Percentiles rank a stretch among this genome's conserved stretches.
Conservation (phyloP, 768 basidiomycete species). For the Cantharellus anzutake region DNA sequence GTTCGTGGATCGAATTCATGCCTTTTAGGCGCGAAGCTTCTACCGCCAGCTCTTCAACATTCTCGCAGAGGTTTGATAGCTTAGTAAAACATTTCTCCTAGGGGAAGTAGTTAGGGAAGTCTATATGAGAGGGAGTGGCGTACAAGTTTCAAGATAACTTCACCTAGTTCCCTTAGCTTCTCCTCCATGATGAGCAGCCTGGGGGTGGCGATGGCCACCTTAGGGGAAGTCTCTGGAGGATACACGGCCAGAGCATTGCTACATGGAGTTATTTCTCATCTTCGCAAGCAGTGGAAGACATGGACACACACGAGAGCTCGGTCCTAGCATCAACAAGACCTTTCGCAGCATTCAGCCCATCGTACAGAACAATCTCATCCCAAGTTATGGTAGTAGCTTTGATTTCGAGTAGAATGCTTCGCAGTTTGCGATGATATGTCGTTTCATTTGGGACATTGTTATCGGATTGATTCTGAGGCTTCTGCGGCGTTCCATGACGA, state of each 20-base stretch:
- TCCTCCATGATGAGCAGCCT: slow-evolving; percentile 52
- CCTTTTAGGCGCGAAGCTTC: slow-evolving; percentile 60
- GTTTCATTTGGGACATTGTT: slow-evolving; percentile 28
- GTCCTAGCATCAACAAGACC: slow-evolving; percentile 61
- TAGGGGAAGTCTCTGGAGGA: slow-evolving; percentile 34
- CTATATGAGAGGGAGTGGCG: slow-evolving; percentile 12
- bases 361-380: slow-evolving; percentile 65
- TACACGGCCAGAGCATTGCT: slow-evolving; percentile 38
- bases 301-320: slow-evolving; percentile 44
- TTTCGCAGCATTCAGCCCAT: slow-evolving; percentile 60
- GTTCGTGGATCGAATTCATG: slow-evolving; percentile 50
- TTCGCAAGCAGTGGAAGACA: no score
- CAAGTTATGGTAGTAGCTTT: slow-evolving; percentile 45
- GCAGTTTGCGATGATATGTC: slow-evolving; percentile 62
- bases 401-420: slow-evolving; percentile 49
- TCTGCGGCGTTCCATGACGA: no score
- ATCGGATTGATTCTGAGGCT: no score
- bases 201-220: slow-evolving; percentile 36
- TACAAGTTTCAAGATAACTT: slow-evolving; percentile 46
- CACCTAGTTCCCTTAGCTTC: slow-evolving; percentile 37
- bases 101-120: background rate
- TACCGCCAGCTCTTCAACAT: slow-evolving; percentile 38
- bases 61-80: slow-evolving; percentile 40
- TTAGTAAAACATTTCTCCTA: slow-evolving; percentile 53
- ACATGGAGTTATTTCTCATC: no score